phyloP scores from a whole-genome alignment of 768 basidiomycete species.

The Rickenella mellea region DNA sequence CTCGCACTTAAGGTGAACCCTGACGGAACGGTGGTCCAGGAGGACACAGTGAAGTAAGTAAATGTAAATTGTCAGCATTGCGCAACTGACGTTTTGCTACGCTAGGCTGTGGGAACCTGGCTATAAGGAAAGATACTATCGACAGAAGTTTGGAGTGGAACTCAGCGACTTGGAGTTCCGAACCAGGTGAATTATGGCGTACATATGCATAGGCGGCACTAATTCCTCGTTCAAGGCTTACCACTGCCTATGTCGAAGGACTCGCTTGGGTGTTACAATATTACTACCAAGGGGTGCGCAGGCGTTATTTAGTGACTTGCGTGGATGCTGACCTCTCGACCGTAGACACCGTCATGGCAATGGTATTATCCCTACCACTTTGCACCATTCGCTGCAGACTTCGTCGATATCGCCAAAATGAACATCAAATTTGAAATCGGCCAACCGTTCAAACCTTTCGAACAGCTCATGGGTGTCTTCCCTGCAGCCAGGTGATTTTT shows the following conservation, averaged over 20 bases:
- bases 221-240: constrained; percentile 41
- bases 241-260: constrained; percentile 84
- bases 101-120: constrained; percentile 90
- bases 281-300: constrained; percentile 92
- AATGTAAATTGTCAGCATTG: constrained; percentile 2
- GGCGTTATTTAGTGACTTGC: constrained; percentile 3
- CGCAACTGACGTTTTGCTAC: constrained; percentile 7
- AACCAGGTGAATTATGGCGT: constrained; percentile 44
- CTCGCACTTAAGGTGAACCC: constrained; percentile 69
- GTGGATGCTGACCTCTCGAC: background rate
- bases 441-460: constrained; percentile 91
- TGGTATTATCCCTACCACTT: constrained; percentile 99
- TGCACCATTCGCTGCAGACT: constrained; percentile 95
- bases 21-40: constrained; percentile 91
- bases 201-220: background rate
- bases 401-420: constrained; percentile 69
- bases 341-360: constrained; percentile 86
- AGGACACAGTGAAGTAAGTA: constrained; percentile 83
- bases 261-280: constrained; percentile 94
- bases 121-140: constrained; percentile 91
- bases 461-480: constrained; percentile 97
- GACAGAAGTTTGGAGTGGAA: constrained; percentile 81
- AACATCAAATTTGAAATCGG: constrained; percentile 73
- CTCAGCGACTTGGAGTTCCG: constrained; percentile 62
- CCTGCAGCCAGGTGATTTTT: constrained; percentile 73